Evolutionary conservation across 306 rosid genomes (phyloP), one percentile per base, ranked within the genome.

Genomic region (Casuarina equisetifolia): DNA sequence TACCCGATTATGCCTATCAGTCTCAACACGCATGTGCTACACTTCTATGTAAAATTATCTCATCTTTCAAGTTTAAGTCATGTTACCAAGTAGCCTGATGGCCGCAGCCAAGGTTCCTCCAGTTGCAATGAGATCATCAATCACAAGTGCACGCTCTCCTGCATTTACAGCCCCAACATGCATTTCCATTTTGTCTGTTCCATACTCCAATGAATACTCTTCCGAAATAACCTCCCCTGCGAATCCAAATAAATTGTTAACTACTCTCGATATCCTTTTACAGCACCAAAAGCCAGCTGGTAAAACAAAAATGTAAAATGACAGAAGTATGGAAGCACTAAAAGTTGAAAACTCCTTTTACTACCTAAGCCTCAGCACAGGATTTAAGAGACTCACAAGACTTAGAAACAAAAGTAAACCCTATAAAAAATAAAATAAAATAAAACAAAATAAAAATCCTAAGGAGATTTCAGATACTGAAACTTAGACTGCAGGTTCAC

Each of bases 61-160:
- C 8, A 71, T 43, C 6, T 1, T 8, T 57, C 11, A 19, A 2
- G 74, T 11, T 42, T 58, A 1, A 25, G 44, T 61, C 72, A 53
- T 4, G 73, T 68, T 90, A 96, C 99, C 99, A 75, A 96, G 96
- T 68, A 96, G 92, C 69, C 82, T 91, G 82, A 96, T 83, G 62
- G 99, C 99, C 57, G 99, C 97, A 86, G 85, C 72, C 84, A 92
- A 84, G 39, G 99, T 96, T 81, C 99, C 99, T 32, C 99, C 99
- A 8, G 97, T 96, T 54, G 99, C 99, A 84, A 96, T 91, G 82
- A 96, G 98, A 86, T 96, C 99, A 78, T 96, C 98, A 73, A 96
- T 85, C 86, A 96, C 74, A 52, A 96, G 81, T 72, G 97, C 99
- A 46, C 99, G 93, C 59, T 96, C 99, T 74, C 99, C 99, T 12